Evolutionary conservation across 73 alveolate species (phyloP), one percentile per base, ranked within the genome.

Genomic region (Paramecium caudatum): DNA sequence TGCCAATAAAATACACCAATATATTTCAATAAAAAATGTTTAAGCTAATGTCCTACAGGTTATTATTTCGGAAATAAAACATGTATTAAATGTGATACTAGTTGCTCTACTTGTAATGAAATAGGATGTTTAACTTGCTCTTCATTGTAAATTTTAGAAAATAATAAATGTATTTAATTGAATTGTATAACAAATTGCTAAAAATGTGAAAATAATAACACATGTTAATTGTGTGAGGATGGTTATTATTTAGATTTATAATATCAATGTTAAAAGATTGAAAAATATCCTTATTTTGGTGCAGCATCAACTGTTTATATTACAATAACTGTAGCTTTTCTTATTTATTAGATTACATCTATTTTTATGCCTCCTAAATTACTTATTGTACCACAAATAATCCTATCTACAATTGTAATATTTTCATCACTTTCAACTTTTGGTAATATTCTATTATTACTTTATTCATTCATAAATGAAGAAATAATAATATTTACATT

Each of bases 41-140:
- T 74, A 9, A 43, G 32, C 15, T n/a, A 37, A 1, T 74, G 88
- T 41, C 88, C 88, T 16, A 17, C 68, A 74, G 45, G 32, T 19
- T 65, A 65, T 32, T 65, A 65, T 65, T 13, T 25, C 10, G 17
- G 34, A 33, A 23, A 65, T 15, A 65, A 65, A 65, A 65, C 13
- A 13, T 65, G 83, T 30, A 16, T 65, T 25, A 12, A 65, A 65
- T 65, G 83, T 9, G 15, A 36, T 65, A 13, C 47, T 33, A 49
- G 39, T 32, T 65, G 83, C 8, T 32, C 27, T 32, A 36, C 83
- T 4, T 65, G 83, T 65, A 33, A 65, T 65, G 34, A 17, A 17
- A 41, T 39, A 21, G 62, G 47, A 0, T 74, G 88, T 43, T 5
- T 74, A 2, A 7, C 21, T 0, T 74, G 88, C 33, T 12, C 49